Base-by-base conservation (phyloP, 139 green algal genomes). In the Astrephomene gubernaculifera region DNA sequence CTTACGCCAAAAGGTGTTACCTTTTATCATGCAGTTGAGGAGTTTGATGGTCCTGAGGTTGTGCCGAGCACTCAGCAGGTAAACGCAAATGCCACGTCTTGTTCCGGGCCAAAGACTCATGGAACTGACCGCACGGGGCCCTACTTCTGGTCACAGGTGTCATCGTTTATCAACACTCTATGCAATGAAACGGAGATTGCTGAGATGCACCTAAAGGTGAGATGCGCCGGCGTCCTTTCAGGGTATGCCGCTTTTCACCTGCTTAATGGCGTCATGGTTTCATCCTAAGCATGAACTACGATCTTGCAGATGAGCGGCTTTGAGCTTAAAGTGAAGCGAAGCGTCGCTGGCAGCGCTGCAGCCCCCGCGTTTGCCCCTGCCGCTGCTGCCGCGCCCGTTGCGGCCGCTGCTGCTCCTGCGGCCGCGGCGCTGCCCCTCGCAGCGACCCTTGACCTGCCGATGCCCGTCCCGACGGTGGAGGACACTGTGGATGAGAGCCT, bases 141-240 rank as follows among this genome's bases (percentile, higher is more conserved):
- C 12, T 57, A 57, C 12, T 57, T 57, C 17, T 57, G n/a, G 12
- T 57, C 19, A 43, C 91, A 98, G 94, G 94, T 98, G 21, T 85
- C 95, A 63, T 68, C 85, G 2, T 82, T 98, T 35, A 82, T 98
- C 69, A 88, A 87, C 33, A 92, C 93, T 6, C 76, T 98, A 2
- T 96, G 95, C 68, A 88, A 94, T 31, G 93, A 98, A 60, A 98
- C 95, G 14, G 94, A 96, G 35, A 94, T 98, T 69, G 94, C 94
- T 12, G 92, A 98, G 86, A 71, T 98, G 69, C 81, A 96, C n/a
- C 83, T 98, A 6, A 90, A 97, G 92, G 92, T 96, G 65, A 53
- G 73, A 7, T 39, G 38, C 65, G 35, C 65, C 31, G 65, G 21
- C 57, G 17, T n/a, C n/a, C n/a, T n/a, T n/a, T n/a, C n/a, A n/a